A percentile compares a stretch with the other conserved stretches of the same genome.
Conservation (phyloP, 1,284 basidiomycete genomes). For the Fomitopsis betulina region DNA sequence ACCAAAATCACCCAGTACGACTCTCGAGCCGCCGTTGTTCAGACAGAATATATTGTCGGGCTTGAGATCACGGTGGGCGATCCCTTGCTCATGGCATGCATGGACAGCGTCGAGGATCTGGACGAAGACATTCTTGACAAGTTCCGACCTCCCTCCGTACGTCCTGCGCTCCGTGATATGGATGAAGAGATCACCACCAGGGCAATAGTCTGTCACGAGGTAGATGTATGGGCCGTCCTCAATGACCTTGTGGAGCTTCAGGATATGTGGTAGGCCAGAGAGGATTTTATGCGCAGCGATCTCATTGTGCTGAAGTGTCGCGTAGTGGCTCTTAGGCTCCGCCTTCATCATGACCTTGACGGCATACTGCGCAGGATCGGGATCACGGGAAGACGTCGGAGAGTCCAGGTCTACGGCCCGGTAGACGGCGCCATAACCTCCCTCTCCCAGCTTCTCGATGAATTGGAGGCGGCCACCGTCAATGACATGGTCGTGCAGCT, state of each 20-base stretch:
- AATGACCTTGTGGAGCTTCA: conserved; percentile 52
- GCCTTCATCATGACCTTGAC: conserved; percentile 63
- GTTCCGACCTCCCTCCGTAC: conserved; percentile 44
- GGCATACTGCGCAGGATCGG: conserved; percentile 35
- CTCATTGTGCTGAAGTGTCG: conserved; percentile 23
- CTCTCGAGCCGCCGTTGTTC: conserved; percentile 35
- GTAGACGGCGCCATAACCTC: conserved; percentile 32
- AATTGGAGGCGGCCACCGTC: conserved; percentile 33
- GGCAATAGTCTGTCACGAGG: conserved; percentile 59
- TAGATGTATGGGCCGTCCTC: conserved; percentile 53
- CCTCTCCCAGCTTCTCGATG: conserved; percentile 38
- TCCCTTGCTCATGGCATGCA: conserved; percentile 52
- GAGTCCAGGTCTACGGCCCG: conserved; percentile 43
- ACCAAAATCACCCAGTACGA: conserved; percentile 64
- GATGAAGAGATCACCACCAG: conserved; percentile 58
- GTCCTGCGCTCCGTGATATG: conserved; percentile 47
- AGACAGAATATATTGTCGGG: conserved; percentile 66
- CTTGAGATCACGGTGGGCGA: conserved; percentile 70
- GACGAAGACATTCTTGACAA: conserved; percentile 48
- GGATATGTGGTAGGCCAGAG: conserved; percentile 50
- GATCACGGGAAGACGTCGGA: conserved; percentile 34
- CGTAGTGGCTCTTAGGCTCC: conserved; percentile 35
- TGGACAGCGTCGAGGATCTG: conserved; percentile 62
- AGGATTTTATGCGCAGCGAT: conserved; percentile 46
- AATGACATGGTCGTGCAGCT: conserved; percentile 22